A percentile compares a stretch with the other conserved stretches of the same genome.
These are phyloP conservation scores for Vitis labrusca DNA, from an alignment of 164 flowering plant genomes.

Conservation along the genomic window DNA sequence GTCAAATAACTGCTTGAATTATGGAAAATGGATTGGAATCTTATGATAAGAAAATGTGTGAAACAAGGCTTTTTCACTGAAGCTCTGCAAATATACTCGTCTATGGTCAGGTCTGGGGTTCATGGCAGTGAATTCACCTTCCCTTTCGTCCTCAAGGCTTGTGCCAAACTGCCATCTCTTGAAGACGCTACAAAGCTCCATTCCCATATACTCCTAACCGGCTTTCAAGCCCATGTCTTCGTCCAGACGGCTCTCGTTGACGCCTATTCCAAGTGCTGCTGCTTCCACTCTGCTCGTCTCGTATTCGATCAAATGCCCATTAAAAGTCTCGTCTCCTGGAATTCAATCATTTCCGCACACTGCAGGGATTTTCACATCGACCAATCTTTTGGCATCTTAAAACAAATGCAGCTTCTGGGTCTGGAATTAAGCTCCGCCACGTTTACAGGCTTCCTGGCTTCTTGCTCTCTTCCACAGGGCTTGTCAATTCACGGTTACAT, in stretches of 20 bases:
- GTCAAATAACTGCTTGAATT: no score
- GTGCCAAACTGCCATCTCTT: constrained; percentile 23
- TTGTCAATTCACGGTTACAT: constrained; percentile 27
- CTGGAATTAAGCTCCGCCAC: constrained; percentile 26
- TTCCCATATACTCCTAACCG: constrained; percentile 23
- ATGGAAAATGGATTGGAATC: constrained; percentile 23
- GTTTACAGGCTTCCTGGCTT: constrained; percentile 18
- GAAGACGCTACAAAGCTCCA: constrained; percentile 26
- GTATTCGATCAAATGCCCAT: constrained; percentile 42
- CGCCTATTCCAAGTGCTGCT: constrained; percentile 26
- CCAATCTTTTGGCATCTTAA: constrained; percentile 27
- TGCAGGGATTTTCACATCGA: constrained; percentile 10
- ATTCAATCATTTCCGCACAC: constrained; percentile 35
- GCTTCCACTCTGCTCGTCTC: constrained; percentile 18
- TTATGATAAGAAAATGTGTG: constrained; percentile 26
- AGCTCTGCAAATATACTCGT: constrained; percentile 26
- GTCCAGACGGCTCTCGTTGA: constrained; percentile 38
- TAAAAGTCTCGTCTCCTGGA: constrained; percentile 32
- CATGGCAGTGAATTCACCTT: constrained; percentile 33
- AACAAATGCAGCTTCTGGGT: constrained; percentile 25
- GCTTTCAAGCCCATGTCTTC: constrained; percentile 26
- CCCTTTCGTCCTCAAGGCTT: constrained; percentile 34
- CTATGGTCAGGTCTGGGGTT: constrained; percentile 26
- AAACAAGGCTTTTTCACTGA: constrained; percentile 21
- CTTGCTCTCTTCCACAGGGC: constrained; percentile 16